Base-by-base conservation (phyloP, 345 rosid genomes). In the Anacardium occidentale region DNA sequence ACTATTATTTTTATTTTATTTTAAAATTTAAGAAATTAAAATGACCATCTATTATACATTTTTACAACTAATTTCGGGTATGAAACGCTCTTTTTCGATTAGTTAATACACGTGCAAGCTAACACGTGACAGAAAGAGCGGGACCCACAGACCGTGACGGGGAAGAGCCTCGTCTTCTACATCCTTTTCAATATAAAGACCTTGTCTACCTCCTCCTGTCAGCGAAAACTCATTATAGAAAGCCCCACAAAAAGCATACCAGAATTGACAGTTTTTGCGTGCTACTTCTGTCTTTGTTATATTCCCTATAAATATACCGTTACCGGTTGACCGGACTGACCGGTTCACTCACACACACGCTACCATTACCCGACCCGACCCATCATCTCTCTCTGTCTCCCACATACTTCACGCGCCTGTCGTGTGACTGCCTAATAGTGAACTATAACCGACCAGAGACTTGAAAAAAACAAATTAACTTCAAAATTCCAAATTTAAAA, bases 341-440 rank as follows among this genome's bases (percentile, higher is more conserved):
- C 45, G 40, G 72, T 64, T 32, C 25, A 7, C 40, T 1, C 55
- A 53, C 61, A n/a, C n/a, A n/a, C n/a, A n/a, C n/a, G n/a, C n/a
- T n/a, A n/a, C n/a, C n/a, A n/a, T n/a, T n/a, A n/a, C 40, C 55
- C 68, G 56, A 66, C 7, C 65, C 75, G 81, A 74, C 24, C 52
- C 69, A 25, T 2, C 15, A 1, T 2, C 10, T 34, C 42, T 7
- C 40, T 34, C 5, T 37, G 6, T 26, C 60, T 5, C 68, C 5
- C 73, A 21, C 85, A 79, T 64, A 76, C 77, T 22, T 57, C 66
- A 76, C 83, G 42, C 42, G 42, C 78, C n/a, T n/a, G n/a, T n/a
- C 80, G 82, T 83, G 85, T 72, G 18, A 7, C 18, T 32, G 14
- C 68, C 71, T 55, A 74, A 70, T 59, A 10, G 52, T 4, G 65